A percentile compares a stretch with the other conserved stretches of the same genome.
Evolutionary conservation across 106 monocot species (phyloP).

Genomic region (Ottelia alismoides): DNA sequence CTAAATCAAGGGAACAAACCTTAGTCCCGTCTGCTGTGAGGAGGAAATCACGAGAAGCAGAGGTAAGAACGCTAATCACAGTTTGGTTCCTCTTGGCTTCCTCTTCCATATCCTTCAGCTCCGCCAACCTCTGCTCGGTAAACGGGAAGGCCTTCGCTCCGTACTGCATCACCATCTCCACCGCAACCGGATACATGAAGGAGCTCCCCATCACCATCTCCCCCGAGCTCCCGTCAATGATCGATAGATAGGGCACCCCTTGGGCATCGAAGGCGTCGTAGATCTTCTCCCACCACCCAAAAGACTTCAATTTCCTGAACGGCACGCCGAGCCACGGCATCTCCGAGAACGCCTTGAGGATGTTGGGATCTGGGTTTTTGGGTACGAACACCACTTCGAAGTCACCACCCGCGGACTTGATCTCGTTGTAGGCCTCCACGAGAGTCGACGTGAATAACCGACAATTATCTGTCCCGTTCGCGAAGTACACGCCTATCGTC

Average conservation of each 20-base stretch:
- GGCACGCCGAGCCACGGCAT: constrained; percentile 88
- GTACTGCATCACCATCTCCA: constrained; percentile 26
- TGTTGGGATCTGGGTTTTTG: constrained; percentile 34
- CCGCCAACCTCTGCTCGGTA: no score
- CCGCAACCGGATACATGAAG: no score
- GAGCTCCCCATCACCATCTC: constrained; percentile 21
- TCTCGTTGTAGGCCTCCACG: constrained; percentile 34
- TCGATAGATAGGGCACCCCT: constrained; percentile 41
- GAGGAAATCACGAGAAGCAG: constrained; percentile 33
- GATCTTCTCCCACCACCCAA: no score
- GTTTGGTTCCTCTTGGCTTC: no score
- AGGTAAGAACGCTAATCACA: constrained; percentile 33
- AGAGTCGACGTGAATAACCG: constrained; percentile 37
- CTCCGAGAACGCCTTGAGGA: constrained; percentile 30
- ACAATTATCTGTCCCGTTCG: no score
- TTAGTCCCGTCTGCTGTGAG: no score
- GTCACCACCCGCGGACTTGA: constrained; percentile 28
- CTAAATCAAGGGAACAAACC: no score
- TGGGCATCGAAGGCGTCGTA: constrained; percentile 20
- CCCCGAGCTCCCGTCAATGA: constrained; percentile 35
- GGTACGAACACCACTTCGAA: constrained; percentile 38
- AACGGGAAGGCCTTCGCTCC: constrained; percentile 32
- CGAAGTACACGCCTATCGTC: no score
- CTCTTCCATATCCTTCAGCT: no score
- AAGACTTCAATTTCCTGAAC: constrained; percentile 36